Conservation (phyloP, 441 rosid genomes). For the Sinapis alba region DNA sequence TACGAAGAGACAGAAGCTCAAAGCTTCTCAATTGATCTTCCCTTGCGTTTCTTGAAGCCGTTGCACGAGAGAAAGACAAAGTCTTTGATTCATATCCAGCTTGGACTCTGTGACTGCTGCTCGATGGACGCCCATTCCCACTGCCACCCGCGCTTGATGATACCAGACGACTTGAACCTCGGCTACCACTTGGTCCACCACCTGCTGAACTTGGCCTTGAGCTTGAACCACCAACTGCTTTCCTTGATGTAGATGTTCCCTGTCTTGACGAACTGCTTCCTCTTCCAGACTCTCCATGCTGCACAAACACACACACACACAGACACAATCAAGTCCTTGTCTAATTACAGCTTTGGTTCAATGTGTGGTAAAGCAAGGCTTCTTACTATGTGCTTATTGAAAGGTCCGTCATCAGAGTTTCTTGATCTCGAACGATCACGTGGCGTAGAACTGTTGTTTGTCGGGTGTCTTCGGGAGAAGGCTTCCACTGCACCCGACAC, state of each 20-base stretch:
- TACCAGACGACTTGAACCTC: constrained; percentile 55
- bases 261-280: constrained; percentile 70
- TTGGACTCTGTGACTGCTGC: constrained; percentile 70
- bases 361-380: not conserved
- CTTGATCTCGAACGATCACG: constrained; percentile 69
- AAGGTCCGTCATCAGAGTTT: constrained; percentile 67
- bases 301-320: constrained; percentile 31
- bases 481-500: constrained; percentile 93
- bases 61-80: constrained; percentile 54
- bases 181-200: constrained; percentile 68
- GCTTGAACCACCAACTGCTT: constrained; percentile 58
- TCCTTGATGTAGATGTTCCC: constrained; percentile 58
- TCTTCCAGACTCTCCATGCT: constrained; percentile 71
- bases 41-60: constrained; percentile 50
- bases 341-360: not conserved
- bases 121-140: constrained; percentile 53
- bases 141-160: constrained; percentile 49
- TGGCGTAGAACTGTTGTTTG: constrained; percentile 55
- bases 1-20: constrained; percentile 77
- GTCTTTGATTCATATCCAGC: constrained; percentile 60
- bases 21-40: constrained; percentile 83
- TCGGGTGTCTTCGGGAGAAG: constrained; percentile 69
- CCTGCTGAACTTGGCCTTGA: constrained; percentile 86
- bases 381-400: constrained; percentile 55
- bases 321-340: not conserved